Conservation (phyloP, 306 rosid genomes). For the Trichosanthes truncata region DNA sequence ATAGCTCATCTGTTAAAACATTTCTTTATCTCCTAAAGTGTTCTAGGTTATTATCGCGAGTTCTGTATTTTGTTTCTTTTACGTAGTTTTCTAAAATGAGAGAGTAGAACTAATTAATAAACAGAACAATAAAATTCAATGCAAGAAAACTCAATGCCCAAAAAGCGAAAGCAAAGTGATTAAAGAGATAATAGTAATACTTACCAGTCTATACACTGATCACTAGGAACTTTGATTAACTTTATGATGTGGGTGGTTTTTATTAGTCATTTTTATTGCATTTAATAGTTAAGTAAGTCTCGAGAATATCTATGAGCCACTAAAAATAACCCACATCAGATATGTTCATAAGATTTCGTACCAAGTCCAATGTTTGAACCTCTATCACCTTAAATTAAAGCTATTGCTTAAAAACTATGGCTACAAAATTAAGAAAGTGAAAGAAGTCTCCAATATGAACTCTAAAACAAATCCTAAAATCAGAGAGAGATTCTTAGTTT, state of each 20-base stretch:
- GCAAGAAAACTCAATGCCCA: too few relatives aligned
- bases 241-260: not conserved
- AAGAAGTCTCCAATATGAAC: not conserved
- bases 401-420: not conserved
- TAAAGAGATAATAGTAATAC: not conserved
- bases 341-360: too few relatives aligned
- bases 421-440: not conserved
- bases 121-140: too few relatives aligned
- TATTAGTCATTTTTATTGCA: not conserved
- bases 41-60: too few relatives aligned
- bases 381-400: not conserved
- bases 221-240: not conserved
- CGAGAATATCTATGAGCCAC: too few relatives aligned
- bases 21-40: not conserved
- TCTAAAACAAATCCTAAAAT: not conserved
- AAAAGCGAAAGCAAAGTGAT: too few relatives aligned
- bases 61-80: too few relatives aligned
- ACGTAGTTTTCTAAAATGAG: not conserved
- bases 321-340: too few relatives aligned
- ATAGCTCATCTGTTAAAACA: too few relatives aligned
- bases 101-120: too few relatives aligned
- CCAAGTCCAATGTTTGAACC: too few relatives aligned
- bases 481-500: not conserved
- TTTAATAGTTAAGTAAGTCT: too few relatives aligned
- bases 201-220: not conserved